A percentile compares a stretch with the other conserved stretches of the same genome.
phyloP scores from a whole-genome alignment of 2,329 filamentous ascomycete genomes.

The Thielaviopsis populi region DNA sequence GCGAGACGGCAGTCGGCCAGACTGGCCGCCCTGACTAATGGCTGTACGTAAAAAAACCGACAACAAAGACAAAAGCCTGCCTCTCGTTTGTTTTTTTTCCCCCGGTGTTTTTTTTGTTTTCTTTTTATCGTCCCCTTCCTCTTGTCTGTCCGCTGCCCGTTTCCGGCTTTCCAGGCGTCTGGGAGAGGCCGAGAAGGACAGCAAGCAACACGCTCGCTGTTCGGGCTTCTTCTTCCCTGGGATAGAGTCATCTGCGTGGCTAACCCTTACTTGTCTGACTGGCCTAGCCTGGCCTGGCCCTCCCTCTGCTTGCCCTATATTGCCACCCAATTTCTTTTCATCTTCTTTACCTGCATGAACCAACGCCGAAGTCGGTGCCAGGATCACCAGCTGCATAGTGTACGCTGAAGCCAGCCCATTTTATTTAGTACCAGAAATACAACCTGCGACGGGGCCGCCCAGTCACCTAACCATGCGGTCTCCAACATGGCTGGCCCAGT shows the following conservation, averaged over 20 bases:
- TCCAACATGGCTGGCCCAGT: too few species aligned
- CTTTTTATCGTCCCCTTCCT: neutral
- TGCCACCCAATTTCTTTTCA: neutral
- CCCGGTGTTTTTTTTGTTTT: neutral
- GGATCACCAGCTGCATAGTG: neutral
- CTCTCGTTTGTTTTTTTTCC: neutral
- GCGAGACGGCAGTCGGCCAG: constrained; percentile 16
- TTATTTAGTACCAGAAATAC: neutral
- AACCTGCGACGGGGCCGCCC: neutral
- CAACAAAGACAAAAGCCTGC: neutral
- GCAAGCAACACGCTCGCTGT: neutral
- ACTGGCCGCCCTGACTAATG: neutral
- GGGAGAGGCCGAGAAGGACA: neutral
- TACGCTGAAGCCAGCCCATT: neutral
- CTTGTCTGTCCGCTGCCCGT: neutral
- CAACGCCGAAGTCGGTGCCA: constrained; percentile 4
- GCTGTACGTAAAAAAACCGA: constrained; percentile 2
- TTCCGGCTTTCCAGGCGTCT: neutral
- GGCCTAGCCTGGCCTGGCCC: neutral
- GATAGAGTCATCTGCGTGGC: neutral
- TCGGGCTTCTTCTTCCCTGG: neutral
- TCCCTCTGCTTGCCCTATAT: neutral
- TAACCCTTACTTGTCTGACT: neutral
- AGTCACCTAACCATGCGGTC: too few species aligned
- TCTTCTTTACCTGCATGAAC: neutral